Base-by-base conservation (phyloP, 2,329 filamentous ascomycete species). In the Lachnellula subtilissima region DNA sequence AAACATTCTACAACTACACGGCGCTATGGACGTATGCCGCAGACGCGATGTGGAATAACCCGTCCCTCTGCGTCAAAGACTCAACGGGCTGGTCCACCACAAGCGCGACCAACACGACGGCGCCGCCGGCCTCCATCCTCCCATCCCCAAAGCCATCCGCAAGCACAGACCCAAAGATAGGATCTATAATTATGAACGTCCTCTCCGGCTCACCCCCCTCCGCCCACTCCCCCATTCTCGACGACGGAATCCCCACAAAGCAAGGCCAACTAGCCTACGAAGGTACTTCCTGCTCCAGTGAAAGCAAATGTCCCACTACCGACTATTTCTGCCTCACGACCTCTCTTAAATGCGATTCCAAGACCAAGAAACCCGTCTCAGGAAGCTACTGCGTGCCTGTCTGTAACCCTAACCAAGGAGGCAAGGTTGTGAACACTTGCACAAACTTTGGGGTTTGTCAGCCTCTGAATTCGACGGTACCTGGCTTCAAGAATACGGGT, bases 11-110 rank as follows among this genome's bases (percentile, higher is more conserved):
- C 7, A 74, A 81, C 50, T 73, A 78, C 5, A 72, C 71, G 2
- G 70, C 67, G 22, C 64, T 80, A 25, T 86, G 83, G 83, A 69
- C 66, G n/a, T 71, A 69, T 45, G 73, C 72, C n/a, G 65, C 66
- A 1, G 65, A 69, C 2, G 66, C 70, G 1, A 66, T 68, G 0
- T 76, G 73, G 72, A 47, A 19, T 3, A 72, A 50, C 12, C 68
- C 70, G 52, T 46, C 53, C n/a, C 36, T 52, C 40, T 73, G 70
- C 53, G 64, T 67, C 9, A 9, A 42, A 19, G 48, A 46, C 28
- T 55, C 47, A 35, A 50, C 23, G 15, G 48, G 48, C 11, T 40
- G 42, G n/a, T 50, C 48, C n/a, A 36, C 23, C 6, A 23, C 48
- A 12, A 50, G 22, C 17, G 14, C 35, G 32, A 39, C 48, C 17